Conservation (phyloP, 2,329 filamentous ascomycete species). For the Fusarium brevicatenulatum region DNA sequence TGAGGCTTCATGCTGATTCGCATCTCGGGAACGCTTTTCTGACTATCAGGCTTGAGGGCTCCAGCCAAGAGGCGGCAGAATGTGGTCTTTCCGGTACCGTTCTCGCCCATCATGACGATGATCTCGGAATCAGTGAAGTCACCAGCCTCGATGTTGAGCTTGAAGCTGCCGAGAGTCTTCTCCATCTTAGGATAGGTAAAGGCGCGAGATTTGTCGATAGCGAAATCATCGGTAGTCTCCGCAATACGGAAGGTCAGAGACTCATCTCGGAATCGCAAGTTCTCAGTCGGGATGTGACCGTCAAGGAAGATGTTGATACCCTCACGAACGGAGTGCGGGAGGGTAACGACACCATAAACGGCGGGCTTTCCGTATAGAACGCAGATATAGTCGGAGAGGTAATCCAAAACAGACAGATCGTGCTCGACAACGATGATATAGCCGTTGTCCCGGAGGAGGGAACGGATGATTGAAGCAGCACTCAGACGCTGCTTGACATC, state of each 20-base stretch:
- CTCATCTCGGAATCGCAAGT: slow-evolving; percentile 97
- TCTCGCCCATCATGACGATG: slow-evolving; percentile 99
- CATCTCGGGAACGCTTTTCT: slow-evolving; percentile 85
- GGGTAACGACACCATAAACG: slow-evolving; percentile 96
- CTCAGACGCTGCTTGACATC: slow-evolving; percentile 99
- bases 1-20: slow-evolving; percentile 99
- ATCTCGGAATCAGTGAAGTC: slow-evolving; percentile 98
- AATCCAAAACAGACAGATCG: slow-evolving; percentile 97
- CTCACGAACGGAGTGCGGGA: slow-evolving; percentile 95
- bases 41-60: slow-evolving; percentile 88
- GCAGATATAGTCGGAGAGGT: slow-evolving; percentile 98
- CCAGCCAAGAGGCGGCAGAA: slow-evolving; percentile 98
- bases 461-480: slow-evolving; percentile 91
- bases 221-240: slow-evolving; percentile 88
- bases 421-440: slow-evolving; percentile 99
- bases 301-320: slow-evolving; percentile 99
- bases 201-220: slow-evolving; percentile 83
- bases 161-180: slow-evolving; percentile 92
- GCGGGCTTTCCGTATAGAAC: slow-evolving; percentile 96
- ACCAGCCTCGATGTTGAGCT: slow-evolving; percentile 82
- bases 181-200: slow-evolving; percentile 92
- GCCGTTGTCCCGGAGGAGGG: slow-evolving; percentile 85
- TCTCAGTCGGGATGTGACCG: slow-evolving; percentile 97
- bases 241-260: slow-evolving; percentile 94
- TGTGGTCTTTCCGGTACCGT: slow-evolving; percentile 98